Base-by-base conservation (phyloP, 2,329 filamentous ascomycete species). In the Fusarium sp. region DNA sequence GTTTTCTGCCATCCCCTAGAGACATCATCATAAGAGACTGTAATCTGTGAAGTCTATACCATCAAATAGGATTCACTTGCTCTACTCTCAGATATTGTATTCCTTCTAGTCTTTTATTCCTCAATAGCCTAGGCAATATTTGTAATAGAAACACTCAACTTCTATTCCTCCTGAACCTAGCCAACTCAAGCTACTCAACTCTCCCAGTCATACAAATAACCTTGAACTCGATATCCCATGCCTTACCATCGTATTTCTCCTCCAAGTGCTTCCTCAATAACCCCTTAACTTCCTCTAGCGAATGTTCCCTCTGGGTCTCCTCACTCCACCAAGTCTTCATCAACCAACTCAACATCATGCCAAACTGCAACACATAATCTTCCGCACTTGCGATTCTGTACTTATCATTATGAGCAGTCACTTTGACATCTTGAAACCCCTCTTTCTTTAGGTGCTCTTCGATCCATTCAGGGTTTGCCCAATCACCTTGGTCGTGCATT, bases 391-490 rank as follows among this genome's bases (percentile, higher is more conserved):
- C 69, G 0, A 85, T 62, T 1, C 42, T 74, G 44, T 78, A 78
- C 2, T 15, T 45, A 7, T 8, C 68, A 59, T 9, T 79, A 77
- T 18, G 77, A 64, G 20, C 73, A 5, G 76, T 76, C 2, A 83
- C 83, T 13, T 74, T 52, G 10, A 85, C 80, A 46, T 84, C 78
- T 46, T 75, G 53, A n/a, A 85, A 79, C 0, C 83, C 82, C n/a
- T 78, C 70, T 6, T 69, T 67, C 20, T 56, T 60, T 2, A 86
- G 75, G 33, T 83, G 80, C 13, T 64, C 50, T 50, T 79, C 75
- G 23, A 86, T 64, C 79, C 83, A 84, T 6, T 76, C 76, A 5
- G 79, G 75, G 15, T 84, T 80, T 23, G 78, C 70, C 83, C 84
- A 85, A 32, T 79, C 70, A 5, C 80, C 79, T 54, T 81, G 80